Conservation (phyloP, 2,329 filamentous ascomycete genomes). For the Ascochyta rabiei region DNA sequence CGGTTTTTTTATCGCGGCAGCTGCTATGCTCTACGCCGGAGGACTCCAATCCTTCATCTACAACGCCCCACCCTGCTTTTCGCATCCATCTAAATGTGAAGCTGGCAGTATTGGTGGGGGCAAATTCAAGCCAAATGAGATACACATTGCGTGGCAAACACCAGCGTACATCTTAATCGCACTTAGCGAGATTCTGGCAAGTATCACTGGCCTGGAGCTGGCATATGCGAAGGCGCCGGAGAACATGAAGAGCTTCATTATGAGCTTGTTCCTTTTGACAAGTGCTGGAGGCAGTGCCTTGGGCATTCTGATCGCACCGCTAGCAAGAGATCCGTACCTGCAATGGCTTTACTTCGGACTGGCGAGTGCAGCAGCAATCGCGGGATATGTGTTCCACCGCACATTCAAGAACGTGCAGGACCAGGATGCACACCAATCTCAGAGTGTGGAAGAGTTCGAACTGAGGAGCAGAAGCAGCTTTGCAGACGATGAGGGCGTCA, state of each 20-base stretch:
- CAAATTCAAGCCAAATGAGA: conserved; percentile 46
- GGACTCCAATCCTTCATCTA: conserved; percentile 64
- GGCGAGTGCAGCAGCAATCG: conserved; percentile 55
- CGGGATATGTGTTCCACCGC: conserved; percentile 61
- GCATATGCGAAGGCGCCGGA: conserved; percentile 56
- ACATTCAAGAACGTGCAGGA: conserved; percentile 48
- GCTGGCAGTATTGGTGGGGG: conserved; percentile 38
- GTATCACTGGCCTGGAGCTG: conserved; percentile 55
- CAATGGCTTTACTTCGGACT: conserved; percentile 70
- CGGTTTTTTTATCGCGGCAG: conserved; percentile 59
- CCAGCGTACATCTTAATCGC: conserved; percentile 56
- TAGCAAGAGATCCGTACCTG: conserved; percentile 67
- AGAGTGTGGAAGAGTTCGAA: conserved; percentile 25
- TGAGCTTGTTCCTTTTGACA: conserved; percentile 65
- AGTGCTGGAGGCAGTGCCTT: conserved; percentile 65
- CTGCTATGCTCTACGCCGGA: conserved; percentile 62
- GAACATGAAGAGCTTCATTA: conserved; percentile 57
- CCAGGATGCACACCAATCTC: background rate
- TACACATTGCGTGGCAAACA: conserved; percentile 54
- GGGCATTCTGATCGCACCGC: conserved; percentile 65
- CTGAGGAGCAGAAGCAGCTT: conserved; percentile 6
- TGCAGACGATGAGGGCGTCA: background rate
- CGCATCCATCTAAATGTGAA: conserved; percentile 47
- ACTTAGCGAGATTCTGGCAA: conserved; percentile 54
- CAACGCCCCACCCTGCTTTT: conserved; percentile 59